These are phyloP conservation scores for Pseudevernia furfuracea DNA, from an alignment of 495 filamentous ascomycete genomes.

Conservation along the genomic window DNA sequence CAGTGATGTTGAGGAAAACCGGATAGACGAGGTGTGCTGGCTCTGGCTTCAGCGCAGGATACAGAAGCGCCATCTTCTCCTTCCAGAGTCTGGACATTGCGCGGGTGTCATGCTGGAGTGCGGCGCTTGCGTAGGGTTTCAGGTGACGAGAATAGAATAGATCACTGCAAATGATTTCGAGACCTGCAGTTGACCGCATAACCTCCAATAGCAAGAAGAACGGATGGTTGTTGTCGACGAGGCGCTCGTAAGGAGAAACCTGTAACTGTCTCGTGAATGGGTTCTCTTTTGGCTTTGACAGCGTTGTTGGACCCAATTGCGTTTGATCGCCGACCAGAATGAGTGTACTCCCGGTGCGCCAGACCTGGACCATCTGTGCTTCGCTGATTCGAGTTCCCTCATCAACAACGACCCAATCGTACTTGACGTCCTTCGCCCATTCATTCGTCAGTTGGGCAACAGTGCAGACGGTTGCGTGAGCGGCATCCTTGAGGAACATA, in stretches of 20 bases:
- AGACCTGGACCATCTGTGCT: background rate
- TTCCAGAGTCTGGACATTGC: background rate
- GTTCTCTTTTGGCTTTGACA: background rate
- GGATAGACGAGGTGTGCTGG: too few relatives aligned
- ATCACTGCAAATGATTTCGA: background rate
- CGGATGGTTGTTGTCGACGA: background rate
- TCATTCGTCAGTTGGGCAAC: background rate
- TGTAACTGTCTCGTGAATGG: background rate
- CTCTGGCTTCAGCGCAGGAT: too few relatives aligned
- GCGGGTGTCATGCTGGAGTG: background rate
- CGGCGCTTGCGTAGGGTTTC: background rate
- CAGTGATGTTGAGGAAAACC: too few relatives aligned
- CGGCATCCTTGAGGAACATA: background rate
- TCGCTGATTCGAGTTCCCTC: background rate
- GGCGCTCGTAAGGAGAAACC: background rate
- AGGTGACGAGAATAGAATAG: background rate
- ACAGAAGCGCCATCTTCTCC: too few relatives aligned
- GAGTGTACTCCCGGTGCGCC: background rate
- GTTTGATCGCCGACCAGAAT: background rate
- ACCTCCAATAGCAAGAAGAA: background rate
- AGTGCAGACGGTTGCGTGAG: background rate
- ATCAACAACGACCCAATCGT: background rate
- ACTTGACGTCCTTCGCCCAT: background rate
- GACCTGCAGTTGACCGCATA: background rate
- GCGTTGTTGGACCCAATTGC: background rate